A percentile compares a stretch with the other conserved stretches of the same genome.
Conservation (phyloP, 768 basidiomycete species). For the Boletus reticuloceps region DNA sequence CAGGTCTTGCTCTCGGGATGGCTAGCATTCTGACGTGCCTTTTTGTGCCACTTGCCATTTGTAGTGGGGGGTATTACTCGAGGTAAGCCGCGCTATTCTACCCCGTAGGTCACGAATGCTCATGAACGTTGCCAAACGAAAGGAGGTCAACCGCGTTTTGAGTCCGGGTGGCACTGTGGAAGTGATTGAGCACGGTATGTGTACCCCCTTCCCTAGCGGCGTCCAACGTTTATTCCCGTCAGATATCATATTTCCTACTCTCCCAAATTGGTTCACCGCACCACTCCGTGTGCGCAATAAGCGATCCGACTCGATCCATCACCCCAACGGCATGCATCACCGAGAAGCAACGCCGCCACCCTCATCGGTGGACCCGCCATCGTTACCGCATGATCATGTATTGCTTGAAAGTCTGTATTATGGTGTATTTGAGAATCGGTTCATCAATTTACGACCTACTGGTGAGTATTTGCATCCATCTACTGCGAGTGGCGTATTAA, state of each 20-base stretch:
- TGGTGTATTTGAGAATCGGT: slow-evolving; percentile 66
- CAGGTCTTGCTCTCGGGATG: neutral
- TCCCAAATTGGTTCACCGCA: slow-evolving; percentile 76
- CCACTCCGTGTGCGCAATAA: slow-evolving; percentile 56
- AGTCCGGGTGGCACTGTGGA: slow-evolving; percentile 70
- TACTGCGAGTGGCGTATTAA: slow-evolving; percentile 3
- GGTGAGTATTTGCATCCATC: slow-evolving; percentile 38
- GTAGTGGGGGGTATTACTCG: slow-evolving; percentile 68
- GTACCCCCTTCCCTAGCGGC: neutral
- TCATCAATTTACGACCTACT: slow-evolving; percentile 69
- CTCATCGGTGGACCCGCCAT: slow-evolving; percentile 32
- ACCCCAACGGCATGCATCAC: slow-evolving; percentile 45
- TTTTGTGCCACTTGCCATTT: neutral
- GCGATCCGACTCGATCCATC: slow-evolving; percentile 48
- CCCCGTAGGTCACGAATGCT: neutral
- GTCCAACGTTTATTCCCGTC: neutral
- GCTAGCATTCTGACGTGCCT: neutral
- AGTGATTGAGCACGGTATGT: slow-evolving; percentile 68
- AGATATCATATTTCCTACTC: slow-evolving; percentile 75
- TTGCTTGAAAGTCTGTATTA: slow-evolving; percentile 64
- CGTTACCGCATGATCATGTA: slow-evolving; percentile 62
- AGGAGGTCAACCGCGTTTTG: slow-evolving; percentile 75
- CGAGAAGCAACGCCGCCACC: slow-evolving; percentile 32
- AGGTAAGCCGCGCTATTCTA: slow-evolving; percentile 37
- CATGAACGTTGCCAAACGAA: slow-evolving; percentile 5